These are phyloP conservation scores for Mortierella sp. DNA, from an alignment of 371 early-diverging fungal species.

Conservation along the genomic window DNA sequence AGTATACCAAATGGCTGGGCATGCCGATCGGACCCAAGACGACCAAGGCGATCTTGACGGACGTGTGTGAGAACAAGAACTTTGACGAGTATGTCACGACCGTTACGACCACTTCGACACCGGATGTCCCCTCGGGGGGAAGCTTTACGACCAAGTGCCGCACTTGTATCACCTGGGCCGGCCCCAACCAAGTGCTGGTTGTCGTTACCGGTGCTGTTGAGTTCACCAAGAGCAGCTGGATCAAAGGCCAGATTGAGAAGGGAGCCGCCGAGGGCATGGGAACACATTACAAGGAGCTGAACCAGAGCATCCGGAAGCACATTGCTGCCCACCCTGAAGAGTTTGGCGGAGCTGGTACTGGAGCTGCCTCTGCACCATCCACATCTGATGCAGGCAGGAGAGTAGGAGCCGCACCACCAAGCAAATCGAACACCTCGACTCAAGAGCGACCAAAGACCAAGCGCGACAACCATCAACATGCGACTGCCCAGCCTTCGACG, in stretches of 20 bases:
- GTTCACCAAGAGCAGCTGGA: slow-evolving; percentile 80
- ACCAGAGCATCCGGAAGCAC: slow-evolving; percentile 69
- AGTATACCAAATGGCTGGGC: slow-evolving; percentile 49
- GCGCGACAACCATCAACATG: neutral
- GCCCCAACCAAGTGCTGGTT: slow-evolving; percentile 70
- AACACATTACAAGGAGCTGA: slow-evolving; percentile 68
- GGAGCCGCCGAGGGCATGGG: slow-evolving; percentile 77
- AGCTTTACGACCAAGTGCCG: slow-evolving; percentile 82
- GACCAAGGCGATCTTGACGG: slow-evolving; percentile 75
- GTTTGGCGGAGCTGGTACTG: slow-evolving; percentile 14
- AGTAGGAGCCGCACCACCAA: neutral
- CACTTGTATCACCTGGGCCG: slow-evolving; percentile 88
- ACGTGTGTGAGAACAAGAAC: slow-evolving; percentile 71
- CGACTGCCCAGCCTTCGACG: neutral
- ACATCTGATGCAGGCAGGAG: neutral
- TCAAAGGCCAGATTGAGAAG: slow-evolving; percentile 83
- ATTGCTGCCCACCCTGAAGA: slow-evolving; percentile 57
- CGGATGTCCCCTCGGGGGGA: slow-evolving; percentile 90
- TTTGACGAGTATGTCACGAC: slow-evolving; percentile 70
- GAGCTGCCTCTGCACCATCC: neutral
- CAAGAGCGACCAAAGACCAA: neutral
- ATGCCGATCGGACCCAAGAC: slow-evolving; percentile 76
- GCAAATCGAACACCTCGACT: neutral
- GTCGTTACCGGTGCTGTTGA: slow-evolving; percentile 80
- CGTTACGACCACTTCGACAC: slow-evolving; percentile 80